Base-by-base conservation (phyloP, 164 flowering plant genomes). In the Stephania yunnanensis region DNA sequence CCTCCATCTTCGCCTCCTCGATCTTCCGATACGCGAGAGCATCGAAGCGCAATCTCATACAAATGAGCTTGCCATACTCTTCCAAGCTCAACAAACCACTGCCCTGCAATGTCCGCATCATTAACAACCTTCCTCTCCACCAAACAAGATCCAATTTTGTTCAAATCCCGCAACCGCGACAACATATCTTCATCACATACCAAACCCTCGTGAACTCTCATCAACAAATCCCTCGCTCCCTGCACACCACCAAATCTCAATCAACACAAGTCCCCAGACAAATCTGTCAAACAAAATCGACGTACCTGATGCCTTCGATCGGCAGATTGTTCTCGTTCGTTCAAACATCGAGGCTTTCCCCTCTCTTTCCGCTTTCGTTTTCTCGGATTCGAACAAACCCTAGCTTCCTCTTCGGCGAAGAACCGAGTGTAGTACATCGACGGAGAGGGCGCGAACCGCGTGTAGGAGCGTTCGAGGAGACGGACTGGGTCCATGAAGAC, bases 401-500 rank as follows among this genome's bases (percentile, higher is more conserved):
- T 66, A 42, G 75, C 19, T 3, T 50, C 66, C 48, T 53, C 44
- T 58, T 73, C 75, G 6, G 50, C 77, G 82, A 90, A 88, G 82
- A 86, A 89, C n/a, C 99, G 98, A 46, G 91, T 81, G 84, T 95
- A 95, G 82, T 95, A 95, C 2, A 82, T 70, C 17, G 92, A 83
- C 15, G 92, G 87, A 65, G 94, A 92, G 75, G 91, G 87, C 85
- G 83, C 81, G 71, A 87, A 90, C 50, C 87, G 86, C 46, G 92
- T 73, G 84, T 91, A 92, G 12, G 85, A 87, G 19, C 84, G 86
- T 78, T 91, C 91, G 64, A 91, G 91, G 66, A 93, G 79, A 2
- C 94, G 93, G 77, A 92, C 95, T 6, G 99, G 94, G 73, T 93
- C 98, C 5, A 95, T 74, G 79, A 95, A 93, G 2, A 87, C 74